Conservation (phyloP, 495 filamentous ascomycete species). For the Cenococcum geophilum region DNA sequence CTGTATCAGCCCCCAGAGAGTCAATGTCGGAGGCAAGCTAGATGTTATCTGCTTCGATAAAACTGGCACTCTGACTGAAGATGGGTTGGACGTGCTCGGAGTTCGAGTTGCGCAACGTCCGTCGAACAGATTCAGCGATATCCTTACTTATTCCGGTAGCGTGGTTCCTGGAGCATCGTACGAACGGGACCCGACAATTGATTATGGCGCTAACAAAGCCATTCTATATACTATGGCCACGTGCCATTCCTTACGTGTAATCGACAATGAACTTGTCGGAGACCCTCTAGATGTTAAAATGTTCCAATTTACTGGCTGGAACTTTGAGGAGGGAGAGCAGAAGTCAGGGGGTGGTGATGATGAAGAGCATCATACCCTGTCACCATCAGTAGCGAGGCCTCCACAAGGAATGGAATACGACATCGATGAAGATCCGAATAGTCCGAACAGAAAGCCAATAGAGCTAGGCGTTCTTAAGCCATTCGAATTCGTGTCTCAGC, state of each 20-base stretch:
- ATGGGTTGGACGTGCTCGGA: constrained; percentile 92
- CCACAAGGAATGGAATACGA: constrained; percentile 56
- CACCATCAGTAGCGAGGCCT: constrained; percentile 79
- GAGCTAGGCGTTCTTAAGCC: constrained; percentile 82
- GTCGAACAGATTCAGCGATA: constrained; percentile 56
- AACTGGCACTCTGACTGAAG: constrained; percentile 94
- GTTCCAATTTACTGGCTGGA: constrained; percentile 97
- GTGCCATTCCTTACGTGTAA: constrained; percentile 81
- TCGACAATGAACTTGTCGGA: constrained; percentile 83
- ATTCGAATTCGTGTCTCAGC: constrained; percentile 96
- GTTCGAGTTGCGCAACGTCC: constrained; percentile 63
- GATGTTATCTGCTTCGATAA: constrained; percentile 98
- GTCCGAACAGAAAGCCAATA: constrained; percentile 43
- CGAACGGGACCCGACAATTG: constrained; percentile 49
- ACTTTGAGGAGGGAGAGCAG: constrained; percentile 78
- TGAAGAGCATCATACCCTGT: constrained; percentile 59
- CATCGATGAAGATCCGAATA: constrained; percentile 41
- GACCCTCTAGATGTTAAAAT: constrained; percentile 97
- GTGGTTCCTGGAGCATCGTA: constrained; percentile 52
- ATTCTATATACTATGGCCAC: constrained; percentile 93
- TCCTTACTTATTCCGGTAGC: constrained; percentile 49
- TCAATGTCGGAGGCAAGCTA: constrained; percentile 93
- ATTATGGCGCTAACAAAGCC: constrained; percentile 60
- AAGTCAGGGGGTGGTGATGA: constrained; percentile 51
- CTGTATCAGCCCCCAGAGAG: constrained; percentile 93